phyloP scores from a whole-genome alignment of 805 yeast species.

The Candida argentea region DNA sequence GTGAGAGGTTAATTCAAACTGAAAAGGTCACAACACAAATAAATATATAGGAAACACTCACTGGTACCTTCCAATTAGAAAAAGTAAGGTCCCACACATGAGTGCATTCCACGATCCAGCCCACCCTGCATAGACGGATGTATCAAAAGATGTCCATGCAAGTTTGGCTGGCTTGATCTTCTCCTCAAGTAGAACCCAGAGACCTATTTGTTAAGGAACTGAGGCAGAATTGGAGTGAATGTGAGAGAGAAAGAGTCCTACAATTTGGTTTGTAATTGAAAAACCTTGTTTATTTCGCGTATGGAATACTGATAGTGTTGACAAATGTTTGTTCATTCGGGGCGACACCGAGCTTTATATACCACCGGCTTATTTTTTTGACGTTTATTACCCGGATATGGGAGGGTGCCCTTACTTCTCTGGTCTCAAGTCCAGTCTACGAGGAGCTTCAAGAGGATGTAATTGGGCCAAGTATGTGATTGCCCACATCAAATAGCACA shows the following conservation, averaged over 20 bases:
- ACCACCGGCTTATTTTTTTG: too few relatives aligned
- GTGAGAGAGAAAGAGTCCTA: constrained; percentile 30
- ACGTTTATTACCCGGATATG: constrained; percentile 6
- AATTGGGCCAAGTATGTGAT: constrained; percentile 79
- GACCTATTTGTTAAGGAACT: constrained; percentile 37
- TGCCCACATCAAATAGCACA: constrained; percentile 89
- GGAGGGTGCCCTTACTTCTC: constrained; percentile 24
- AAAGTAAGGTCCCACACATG: too few relatives aligned
- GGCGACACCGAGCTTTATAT: too few relatives aligned
- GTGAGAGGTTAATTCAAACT: too few relatives aligned
- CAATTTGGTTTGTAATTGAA: constrained; percentile 1
- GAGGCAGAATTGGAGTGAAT: constrained; percentile 67
- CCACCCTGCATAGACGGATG: constrained; percentile 29
- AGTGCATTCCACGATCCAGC: constrained; percentile 43
- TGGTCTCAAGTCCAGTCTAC: constrained; percentile 82
- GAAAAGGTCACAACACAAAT: too few relatives aligned
- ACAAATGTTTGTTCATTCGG: too few relatives aligned
- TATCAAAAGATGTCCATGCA: too few relatives aligned
- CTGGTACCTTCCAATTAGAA: too few relatives aligned
- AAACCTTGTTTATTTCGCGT: too few relatives aligned
- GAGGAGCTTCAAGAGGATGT: constrained; percentile 87
- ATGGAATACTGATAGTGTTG: too few relatives aligned
- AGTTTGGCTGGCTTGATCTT: constrained; percentile 52
- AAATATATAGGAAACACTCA: too few relatives aligned
- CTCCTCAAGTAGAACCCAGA: constrained; percentile 56